phyloP scores from a whole-genome alignment of 495 filamentous ascomycete genomes.

The Elaphomyces granulatus region DNA sequence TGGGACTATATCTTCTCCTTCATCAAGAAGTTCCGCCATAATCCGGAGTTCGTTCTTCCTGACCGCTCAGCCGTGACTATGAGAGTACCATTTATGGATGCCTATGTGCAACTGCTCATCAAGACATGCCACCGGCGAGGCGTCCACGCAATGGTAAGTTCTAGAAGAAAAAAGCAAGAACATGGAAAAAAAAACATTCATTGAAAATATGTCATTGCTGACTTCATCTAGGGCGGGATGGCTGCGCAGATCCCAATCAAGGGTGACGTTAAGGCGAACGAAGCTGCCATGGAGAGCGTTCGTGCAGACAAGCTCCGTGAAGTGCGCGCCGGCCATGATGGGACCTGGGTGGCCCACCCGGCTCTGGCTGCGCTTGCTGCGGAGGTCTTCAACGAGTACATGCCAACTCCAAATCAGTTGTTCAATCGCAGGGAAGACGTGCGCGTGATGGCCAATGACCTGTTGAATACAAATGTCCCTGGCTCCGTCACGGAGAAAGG shows the following conservation, averaged over 20 bases:
- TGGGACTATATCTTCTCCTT: conserved; percentile 99
- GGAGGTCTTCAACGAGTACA: conserved; percentile 96
- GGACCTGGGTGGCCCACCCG: conserved; percentile 94
- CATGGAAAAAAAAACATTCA: background rate
- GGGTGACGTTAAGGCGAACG: conserved; percentile 77
- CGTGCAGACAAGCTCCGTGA: conserved; percentile 93
- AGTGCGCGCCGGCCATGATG: conserved; percentile 89
- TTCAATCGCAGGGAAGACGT: conserved; percentile 86
- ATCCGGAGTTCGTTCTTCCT: conserved; percentile 82
- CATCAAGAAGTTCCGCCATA: conserved; percentile 98
- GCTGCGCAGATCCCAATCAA: conserved; percentile 99
- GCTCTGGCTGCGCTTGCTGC: conserved; percentile 79
- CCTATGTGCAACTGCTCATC: conserved; percentile 91
- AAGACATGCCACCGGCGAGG: conserved; percentile 93
- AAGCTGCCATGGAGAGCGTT: conserved; percentile 86
- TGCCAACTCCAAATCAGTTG: conserved; percentile 98
- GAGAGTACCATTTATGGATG: conserved; percentile 98
- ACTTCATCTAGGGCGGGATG: conserved; percentile 66
- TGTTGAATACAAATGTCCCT: conserved; percentile 97
- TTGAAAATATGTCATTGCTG: conserved; percentile 1
- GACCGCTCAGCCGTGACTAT: conserved; percentile 88
- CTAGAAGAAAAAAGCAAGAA: too few species aligned
- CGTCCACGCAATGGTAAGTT: conserved; percentile 84
- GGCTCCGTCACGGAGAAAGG: conserved; percentile 88
- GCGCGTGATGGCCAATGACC: conserved; percentile 68